Percentiles rank a stretch among this genome's conserved stretches.
Evolutionary conservation across 495 filamentous ascomycete species (phyloP).

Genomic region (Daldinia bambusicola): DNA sequence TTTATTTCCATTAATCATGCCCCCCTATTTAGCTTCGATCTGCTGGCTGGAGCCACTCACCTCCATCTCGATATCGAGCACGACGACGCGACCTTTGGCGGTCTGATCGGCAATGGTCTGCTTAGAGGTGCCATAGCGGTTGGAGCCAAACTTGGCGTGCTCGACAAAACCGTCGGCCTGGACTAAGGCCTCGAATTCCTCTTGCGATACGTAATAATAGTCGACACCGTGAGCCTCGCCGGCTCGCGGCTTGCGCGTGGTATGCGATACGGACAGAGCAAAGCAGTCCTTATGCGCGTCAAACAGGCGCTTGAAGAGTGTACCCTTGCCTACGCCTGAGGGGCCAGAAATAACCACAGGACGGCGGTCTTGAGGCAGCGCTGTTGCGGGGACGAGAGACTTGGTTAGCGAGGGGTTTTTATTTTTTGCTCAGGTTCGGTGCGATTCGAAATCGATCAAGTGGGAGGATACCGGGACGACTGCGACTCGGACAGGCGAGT

Average conservation of each 20-base stretch:
- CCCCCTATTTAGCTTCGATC: background rate
- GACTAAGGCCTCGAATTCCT: constrained; percentile 75
- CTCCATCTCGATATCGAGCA: constrained; percentile 96
- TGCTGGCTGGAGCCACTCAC: constrained; percentile 41
- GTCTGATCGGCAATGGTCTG: constrained; percentile 78
- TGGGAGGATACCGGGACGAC: background rate
- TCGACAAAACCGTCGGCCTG: constrained; percentile 83
- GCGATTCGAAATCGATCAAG: background rate
- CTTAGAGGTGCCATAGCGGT: constrained; percentile 86
- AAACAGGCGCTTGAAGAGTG: constrained; percentile 78
- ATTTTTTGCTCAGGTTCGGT: background rate
- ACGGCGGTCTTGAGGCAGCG: constrained; percentile 56
- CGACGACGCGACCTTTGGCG: constrained; percentile 71
- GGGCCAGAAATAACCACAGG: constrained; percentile 91
- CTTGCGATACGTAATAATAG: constrained; percentile 81
- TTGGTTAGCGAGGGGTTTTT: constrained; percentile 9
- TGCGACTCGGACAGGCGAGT: background rate
- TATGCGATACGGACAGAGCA: constrained; percentile 86
- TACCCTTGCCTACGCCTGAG: constrained; percentile 87
- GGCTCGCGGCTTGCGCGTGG: constrained; percentile 78
- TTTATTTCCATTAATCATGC: constrained; percentile 14
- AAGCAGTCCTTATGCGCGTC: constrained; percentile 74
- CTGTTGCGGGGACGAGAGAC: constrained; percentile 28
- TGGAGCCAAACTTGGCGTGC: constrained; percentile 86
- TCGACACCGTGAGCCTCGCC: constrained; percentile 81